phyloP scores from a whole-genome alignment of 495 filamentous ascomycete species.

The Filosporella fistucella region DNA sequence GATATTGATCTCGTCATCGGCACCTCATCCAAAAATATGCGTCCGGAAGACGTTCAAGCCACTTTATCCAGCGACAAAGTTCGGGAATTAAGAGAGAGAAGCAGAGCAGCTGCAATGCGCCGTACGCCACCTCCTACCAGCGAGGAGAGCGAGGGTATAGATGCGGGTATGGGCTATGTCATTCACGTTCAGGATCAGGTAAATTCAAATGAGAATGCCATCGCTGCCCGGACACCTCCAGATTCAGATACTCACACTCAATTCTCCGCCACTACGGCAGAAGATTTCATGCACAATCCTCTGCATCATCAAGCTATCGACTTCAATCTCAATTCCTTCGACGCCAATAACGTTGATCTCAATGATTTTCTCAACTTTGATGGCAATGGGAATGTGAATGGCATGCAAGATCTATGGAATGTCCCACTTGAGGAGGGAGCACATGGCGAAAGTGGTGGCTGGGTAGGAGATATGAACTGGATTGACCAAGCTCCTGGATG shows the following conservation, averaged over 20 bases:
- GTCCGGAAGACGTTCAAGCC: conserved; percentile 3
- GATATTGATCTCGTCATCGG: conserved; percentile 45
- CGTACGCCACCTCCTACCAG: conserved; percentile 8
- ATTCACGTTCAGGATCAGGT: neutral
- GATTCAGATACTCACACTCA: conserved; percentile 4
- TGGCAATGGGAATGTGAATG: too few species aligned
- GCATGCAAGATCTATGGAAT: conserved; percentile 19
- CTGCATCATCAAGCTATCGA: neutral
- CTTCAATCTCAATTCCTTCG: neutral
- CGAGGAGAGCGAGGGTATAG: neutral
- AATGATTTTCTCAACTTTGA: conserved; percentile 24
- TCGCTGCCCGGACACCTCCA: conserved; percentile 13
- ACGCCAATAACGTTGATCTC: conserved; percentile 9
- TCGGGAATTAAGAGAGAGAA: neutral
- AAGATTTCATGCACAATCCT: neutral
- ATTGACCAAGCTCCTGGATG: conserved; percentile 17
- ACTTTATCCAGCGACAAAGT: conserved; percentile 2
- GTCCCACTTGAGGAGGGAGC: conserved; percentile 19
- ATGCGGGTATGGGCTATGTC: neutral
- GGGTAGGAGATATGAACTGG: conserved; percentile 23
- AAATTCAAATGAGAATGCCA: conserved; percentile 2
- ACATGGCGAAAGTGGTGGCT: conserved; percentile 22
- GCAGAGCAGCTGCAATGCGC: neutral
- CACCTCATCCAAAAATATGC: too few species aligned
- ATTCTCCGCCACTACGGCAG: too few species aligned